phyloP scores from a whole-genome alignment of 2,329 filamentous ascomycete species.

The Paradendryphiella salina region DNA sequence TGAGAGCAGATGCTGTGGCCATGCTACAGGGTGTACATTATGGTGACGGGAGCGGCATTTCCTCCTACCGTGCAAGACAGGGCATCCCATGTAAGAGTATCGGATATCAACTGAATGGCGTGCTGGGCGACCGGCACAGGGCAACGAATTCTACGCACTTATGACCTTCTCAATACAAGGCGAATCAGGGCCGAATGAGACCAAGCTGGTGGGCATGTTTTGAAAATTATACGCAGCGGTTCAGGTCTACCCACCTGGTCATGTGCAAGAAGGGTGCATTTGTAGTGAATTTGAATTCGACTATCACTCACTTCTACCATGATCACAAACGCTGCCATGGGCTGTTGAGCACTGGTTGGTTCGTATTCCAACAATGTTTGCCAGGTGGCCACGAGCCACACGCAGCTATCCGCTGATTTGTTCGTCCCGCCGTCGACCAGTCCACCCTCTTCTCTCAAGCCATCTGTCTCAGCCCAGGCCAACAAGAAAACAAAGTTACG shows the following conservation, averaged over 20 bases:
- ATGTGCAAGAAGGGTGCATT: neutral
- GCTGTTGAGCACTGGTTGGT: neutral
- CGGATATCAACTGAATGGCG: neutral
- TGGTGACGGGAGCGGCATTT: neutral
- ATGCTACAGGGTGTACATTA: constrained; percentile 7
- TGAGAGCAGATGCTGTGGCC: neutral
- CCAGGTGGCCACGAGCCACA: neutral
- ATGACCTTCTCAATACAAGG: neutral
- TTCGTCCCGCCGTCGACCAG: constrained; percentile 8
- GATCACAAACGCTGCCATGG: neutral
- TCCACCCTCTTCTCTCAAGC: constrained; percentile 13
- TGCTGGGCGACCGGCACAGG: neutral
- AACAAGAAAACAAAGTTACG: constrained; percentile 10
- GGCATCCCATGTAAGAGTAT: neutral
- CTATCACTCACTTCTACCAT: neutral
- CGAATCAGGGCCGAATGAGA: no score
- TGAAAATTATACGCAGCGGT: neutral
- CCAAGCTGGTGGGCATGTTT: no score
- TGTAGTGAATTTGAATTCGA: neutral
- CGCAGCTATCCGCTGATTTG: constrained; percentile 13
- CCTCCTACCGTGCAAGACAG: neutral
- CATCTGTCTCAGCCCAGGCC: constrained; percentile 31
- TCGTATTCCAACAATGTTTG: constrained; percentile 10
- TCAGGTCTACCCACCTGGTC: neutral
- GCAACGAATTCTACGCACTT: neutral